Evolutionary conservation across 108 stramenopile genomes (phyloP).

Genomic region (Stephanodiscus triporus): DNA sequence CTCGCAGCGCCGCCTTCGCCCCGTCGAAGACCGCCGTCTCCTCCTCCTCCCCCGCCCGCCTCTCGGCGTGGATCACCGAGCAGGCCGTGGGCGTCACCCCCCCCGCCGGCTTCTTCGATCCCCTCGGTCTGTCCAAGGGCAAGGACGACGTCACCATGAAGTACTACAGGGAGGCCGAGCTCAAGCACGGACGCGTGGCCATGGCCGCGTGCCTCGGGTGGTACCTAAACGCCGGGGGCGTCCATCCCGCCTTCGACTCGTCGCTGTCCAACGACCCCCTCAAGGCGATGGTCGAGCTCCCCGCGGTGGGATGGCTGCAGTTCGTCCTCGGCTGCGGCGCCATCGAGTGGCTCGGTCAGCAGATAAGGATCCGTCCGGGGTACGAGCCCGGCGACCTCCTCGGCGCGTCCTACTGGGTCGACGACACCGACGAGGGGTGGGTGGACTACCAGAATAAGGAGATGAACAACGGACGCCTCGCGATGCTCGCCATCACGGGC

Average conservation of each 20-base stretch:
- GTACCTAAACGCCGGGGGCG: constrained; percentile 88
- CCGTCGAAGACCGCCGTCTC: constrained; percentile 50
- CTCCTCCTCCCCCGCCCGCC: constrained; percentile 47
- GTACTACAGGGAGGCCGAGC: constrained; percentile 92
- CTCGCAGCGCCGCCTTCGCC: constrained; percentile 85
- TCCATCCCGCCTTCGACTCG: constrained; percentile 89
- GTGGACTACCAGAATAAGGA: constrained; percentile 95
- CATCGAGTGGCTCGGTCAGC: constrained; percentile 85
- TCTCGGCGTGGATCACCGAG: constrained; percentile 79
- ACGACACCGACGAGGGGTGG: constrained; percentile 90
- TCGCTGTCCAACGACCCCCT: constrained; percentile 80
- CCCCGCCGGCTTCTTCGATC: constrained; percentile 91
- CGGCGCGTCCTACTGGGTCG: constrained; percentile 91
- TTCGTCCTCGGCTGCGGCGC: constrained; percentile 92
- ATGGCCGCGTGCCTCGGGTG: constrained; percentile 97
- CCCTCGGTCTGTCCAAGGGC: constrained; percentile 80
- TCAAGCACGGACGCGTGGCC: constrained; percentile 97
- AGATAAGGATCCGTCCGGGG: constrained; percentile 88
- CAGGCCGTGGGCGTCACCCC: constrained; percentile 78
- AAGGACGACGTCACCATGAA: constrained; percentile 81
- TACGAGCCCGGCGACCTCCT: constrained; percentile 90
- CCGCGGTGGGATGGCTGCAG: constrained; percentile 88
- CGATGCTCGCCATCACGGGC: constrained; percentile 94
- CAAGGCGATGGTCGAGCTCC: constrained; percentile 83
- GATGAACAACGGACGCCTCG: constrained; percentile 95